These are phyloP conservation scores for Acanthamoeba quina DNA, from an alignment of 208 protist genomes.

Conservation along the genomic window DNA sequence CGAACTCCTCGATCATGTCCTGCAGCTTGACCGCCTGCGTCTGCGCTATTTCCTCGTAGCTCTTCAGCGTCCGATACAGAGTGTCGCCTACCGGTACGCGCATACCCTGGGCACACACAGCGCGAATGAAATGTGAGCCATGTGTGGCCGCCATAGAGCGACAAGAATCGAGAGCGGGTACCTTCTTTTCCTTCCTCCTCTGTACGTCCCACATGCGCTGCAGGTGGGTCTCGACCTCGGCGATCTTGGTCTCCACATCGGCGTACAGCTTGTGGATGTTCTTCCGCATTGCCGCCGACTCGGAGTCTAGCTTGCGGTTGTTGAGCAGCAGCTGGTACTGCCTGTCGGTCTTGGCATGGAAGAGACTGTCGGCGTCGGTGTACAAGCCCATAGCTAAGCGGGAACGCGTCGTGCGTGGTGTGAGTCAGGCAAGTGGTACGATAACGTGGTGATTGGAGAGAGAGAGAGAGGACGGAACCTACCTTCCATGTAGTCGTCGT, in stretches of 20 bases:
- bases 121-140: neutral
- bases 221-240: slow-evolving; percentile 58
- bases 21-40: slow-evolving; percentile 11
- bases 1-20: slow-evolving; percentile 3
- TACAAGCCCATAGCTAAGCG: slow-evolving; percentile 42
- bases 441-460: neutral
- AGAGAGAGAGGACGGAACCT: neutral
- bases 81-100: slow-evolving; percentile 28
- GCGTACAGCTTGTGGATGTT: slow-evolving; percentile 37
- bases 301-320: slow-evolving; percentile 19
- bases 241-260: slow-evolving; percentile 51
- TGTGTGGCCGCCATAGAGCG: neutral
- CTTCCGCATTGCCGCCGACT: slow-evolving; percentile 52
- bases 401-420: neutral
- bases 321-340: slow-evolving; percentile 27
- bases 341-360: slow-evolving; percentile 7
- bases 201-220: slow-evolving; percentile 8
- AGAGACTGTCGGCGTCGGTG: slow-evolving; percentile 63
- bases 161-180: neutral
- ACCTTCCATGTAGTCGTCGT: slow-evolving; percentile 57
- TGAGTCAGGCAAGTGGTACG: neutral
- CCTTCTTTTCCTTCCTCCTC: slow-evolving; percentile 12
- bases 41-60: slow-evolving; percentile 39
- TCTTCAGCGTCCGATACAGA: slow-evolving; percentile 48
- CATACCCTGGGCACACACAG: neutral